Conservation (phyloP, 208 protist species). For the Lotmaria passim region DNA sequence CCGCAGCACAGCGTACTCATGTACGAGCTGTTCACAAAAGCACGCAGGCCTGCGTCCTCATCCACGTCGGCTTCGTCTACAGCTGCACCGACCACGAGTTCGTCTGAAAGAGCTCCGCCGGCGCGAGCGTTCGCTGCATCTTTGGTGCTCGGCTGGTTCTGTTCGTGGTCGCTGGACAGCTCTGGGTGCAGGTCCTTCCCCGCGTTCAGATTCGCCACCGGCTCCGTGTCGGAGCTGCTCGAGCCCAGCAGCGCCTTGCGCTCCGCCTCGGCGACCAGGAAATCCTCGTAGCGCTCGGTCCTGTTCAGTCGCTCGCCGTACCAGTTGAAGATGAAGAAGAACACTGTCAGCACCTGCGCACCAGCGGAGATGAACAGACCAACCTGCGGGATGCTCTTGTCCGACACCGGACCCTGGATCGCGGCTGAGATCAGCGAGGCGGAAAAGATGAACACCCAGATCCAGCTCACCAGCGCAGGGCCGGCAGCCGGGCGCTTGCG, state of each 20-base stretch:
- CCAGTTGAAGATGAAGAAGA: slow-evolving; percentile 75
- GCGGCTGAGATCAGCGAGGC: slow-evolving; percentile 43
- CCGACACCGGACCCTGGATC: slow-evolving; percentile 58
- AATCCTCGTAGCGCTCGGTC: slow-evolving; percentile 48
- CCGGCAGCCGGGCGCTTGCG: slow-evolving; percentile 41
- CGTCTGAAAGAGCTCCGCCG: background rate
- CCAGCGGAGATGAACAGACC: slow-evolving; percentile 50
- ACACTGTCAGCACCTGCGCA: slow-evolving; percentile 44
- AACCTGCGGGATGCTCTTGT: slow-evolving; percentile 40
- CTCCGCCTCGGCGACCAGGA: slow-evolving; percentile 23
- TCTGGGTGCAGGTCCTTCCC: slow-evolving; percentile 16
- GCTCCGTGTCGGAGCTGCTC: background rate
- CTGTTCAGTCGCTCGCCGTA: slow-evolving; percentile 63
- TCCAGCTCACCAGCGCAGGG: slow-evolving; percentile 59
- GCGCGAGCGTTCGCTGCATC: background rate
- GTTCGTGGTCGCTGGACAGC: slow-evolving; percentile 6
- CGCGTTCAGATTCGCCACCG: background rate
- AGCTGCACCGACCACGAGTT: background rate
- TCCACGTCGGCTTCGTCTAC: background rate
- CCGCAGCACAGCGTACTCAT: slow-evolving; percentile 28
- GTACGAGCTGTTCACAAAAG: slow-evolving; percentile 11
- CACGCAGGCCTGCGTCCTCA: background rate
- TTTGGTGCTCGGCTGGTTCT: no score
- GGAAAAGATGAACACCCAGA: slow-evolving; percentile 63
- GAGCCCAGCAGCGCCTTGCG: slow-evolving; percentile 1